Base-by-base conservation (phyloP, 768 basidiomycete species). In the Piloderma croceum region DNA sequence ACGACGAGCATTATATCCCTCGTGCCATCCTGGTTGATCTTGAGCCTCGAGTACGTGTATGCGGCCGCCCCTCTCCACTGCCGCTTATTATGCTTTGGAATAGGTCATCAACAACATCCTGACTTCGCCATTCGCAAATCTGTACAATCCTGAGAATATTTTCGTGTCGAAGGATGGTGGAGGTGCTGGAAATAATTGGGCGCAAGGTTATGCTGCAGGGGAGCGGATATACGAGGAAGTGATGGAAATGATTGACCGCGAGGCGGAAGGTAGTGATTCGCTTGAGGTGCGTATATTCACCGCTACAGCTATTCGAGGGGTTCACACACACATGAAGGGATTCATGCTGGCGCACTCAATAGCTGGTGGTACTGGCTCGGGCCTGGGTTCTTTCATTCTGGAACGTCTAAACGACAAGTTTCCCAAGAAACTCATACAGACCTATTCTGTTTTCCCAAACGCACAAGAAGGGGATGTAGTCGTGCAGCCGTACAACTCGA, bases 111-210 rank as follows among this genome's bases (percentile, higher is more conserved):
- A 96, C 62, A 90, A 86, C 47, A 98, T 99, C 56, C 73, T 91
- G 27, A 71, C 82, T 18, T 90, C 90, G 22, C 79, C 90, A 1
- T 92, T 88, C 67, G 85, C 87, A 35, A 84, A 79, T 52, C 65
- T 99, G 24, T 99, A 97, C 63, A 99, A 99, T 58, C 93, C 93
- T 0, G 96, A 98, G 58, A 99, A 99, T 54, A 94, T 98, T 27
- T 98, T 89, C 55, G 71, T 93, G 18, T 91, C 89, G 2, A 89
- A 93, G 63, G 92, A 94, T 56, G 96, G 96, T 4, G 93, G 96
- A n/a, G 96, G 96, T 24, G 96, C 96, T 10, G 96, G 96, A 13
- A 99, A 99, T 56, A 98, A 97, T 58, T 98, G 94, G 90, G 94
- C 94, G 0, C 90, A 92, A 51, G 94, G 94, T 11, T 93, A 93